Evolutionary conservation across 164 flowering plant genomes (phyloP), one percentile per base, ranked within the genome.

Genomic region (Pachysandra terminalis): DNA sequence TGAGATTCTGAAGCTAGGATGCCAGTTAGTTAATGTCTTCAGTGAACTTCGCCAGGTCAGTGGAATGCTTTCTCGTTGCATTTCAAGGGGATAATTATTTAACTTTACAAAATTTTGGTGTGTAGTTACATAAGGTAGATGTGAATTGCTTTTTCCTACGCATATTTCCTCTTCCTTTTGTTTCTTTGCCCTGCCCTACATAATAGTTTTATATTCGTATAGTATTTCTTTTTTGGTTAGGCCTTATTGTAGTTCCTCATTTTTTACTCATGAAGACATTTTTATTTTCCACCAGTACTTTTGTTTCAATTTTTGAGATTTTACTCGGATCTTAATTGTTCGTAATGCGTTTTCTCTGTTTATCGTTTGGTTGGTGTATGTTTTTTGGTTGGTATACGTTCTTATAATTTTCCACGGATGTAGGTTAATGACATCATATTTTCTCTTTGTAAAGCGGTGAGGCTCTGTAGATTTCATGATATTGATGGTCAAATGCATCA

Each of bases 41-140:
- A 74, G 89, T 72, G 96, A 92, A 32, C 94, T 95, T 68, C 96
- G 96, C 35, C 97, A 95, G 97, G 98, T 95, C 65, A 70, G 90
- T 77, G 9, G 40, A 61, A 49, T 10, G 56, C 55, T 27, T 40
- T 40, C 32, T 45, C 64, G 54, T 55, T 56, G 41, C 22, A 58
- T 22, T 66, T 23, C 69, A 22, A 19, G 22, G 19, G 8, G 48
- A 12, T 65, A 14, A 5, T 45, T 45, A 45, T 45, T 5, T 45
- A 45, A 45, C 51, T 45, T 45, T 45, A 45, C 17, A 10, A 45
- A 45, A 12, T 10, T n/a, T 15, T 45, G 51, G 51, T 15, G 51
- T 45, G 10, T 45, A 45, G 17, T 45, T 45, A 45, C 17, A 45
- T 13, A 15, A 10, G 15, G 14, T 12, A 45, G 17, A 45, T 15